Percentiles rank a stretch among this genome's conserved stretches.
These are phyloP conservation scores for Yamadazyma akitaensis DNA, from an alignment of 805 yeast species.

Conservation along the genomic window DNA sequence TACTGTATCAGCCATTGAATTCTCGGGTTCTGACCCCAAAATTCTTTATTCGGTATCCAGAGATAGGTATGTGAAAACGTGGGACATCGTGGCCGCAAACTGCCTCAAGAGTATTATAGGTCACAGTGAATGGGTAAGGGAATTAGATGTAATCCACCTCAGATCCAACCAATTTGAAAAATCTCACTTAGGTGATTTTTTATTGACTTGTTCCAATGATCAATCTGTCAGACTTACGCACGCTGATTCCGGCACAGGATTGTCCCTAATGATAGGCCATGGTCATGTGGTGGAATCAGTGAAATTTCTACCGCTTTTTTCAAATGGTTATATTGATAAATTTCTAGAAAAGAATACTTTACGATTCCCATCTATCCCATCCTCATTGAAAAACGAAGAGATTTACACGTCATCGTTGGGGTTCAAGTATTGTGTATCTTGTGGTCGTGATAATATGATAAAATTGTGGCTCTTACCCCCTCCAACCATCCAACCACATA, in stretches of 20 bases:
- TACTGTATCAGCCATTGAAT: slow-evolving; percentile 63
- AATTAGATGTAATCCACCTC: slow-evolving; percentile 42
- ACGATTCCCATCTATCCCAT: slow-evolving; percentile 31
- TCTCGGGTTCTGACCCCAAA: slow-evolving; percentile 45
- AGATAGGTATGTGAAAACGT: slow-evolving; percentile 56
- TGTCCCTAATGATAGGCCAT: slow-evolving; percentile 71
- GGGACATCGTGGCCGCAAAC: slow-evolving; percentile 71
- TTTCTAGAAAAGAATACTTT: slow-evolving; percentile 30
- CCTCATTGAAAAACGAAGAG: slow-evolving; percentile 25
- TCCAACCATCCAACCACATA: slow-evolving; percentile 54
- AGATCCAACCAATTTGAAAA: slow-evolving; percentile 8
- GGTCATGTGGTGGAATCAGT: slow-evolving; percentile 78
- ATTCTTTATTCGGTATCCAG: slow-evolving; percentile 60
- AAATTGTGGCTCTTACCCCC: slow-evolving; percentile 76
- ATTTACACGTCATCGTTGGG: slow-evolving; percentile 40
- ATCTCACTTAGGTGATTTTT: slow-evolving; percentile 45
- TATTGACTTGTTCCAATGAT: slow-evolving; percentile 77
- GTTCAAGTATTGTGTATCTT: slow-evolving; percentile 70
- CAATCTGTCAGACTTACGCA: slow-evolving; percentile 68
- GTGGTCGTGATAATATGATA: slow-evolving; percentile 73
- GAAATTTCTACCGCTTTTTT: slow-evolving; percentile 56
- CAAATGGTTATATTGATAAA: slow-evolving; percentile 49
- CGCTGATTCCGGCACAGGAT: slow-evolving; percentile 61
- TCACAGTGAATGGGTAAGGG: slow-evolving; percentile 87
- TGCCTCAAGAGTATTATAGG: slow-evolving; percentile 64